A percentile compares a stretch with the other conserved stretches of the same genome.
These are phyloP conservation scores for Pythium dissimile DNA, from an alignment of 352 stramenopile species.

Conservation along the genomic window DNA sequence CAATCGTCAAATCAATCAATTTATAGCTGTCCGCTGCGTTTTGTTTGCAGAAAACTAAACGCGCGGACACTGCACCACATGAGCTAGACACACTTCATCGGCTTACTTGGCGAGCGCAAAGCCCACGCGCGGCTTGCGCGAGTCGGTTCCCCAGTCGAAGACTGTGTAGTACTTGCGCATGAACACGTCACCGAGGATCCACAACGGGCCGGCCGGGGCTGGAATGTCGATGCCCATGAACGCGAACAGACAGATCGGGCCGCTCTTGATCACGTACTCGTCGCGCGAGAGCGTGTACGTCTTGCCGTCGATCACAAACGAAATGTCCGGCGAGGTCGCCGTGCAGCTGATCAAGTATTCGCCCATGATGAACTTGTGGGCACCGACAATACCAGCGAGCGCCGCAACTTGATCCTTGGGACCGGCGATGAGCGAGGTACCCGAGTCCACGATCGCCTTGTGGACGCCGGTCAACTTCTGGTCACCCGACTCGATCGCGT, in stretches of 20 bases:
- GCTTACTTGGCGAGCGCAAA: slow-evolving; percentile 74
- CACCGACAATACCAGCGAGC: slow-evolving; percentile 83
- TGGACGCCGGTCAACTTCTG: slow-evolving; percentile 50
- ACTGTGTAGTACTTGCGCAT: slow-evolving; percentile 95
- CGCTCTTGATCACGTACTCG: slow-evolving; percentile 92
- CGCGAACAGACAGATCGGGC: slow-evolving; percentile 91
- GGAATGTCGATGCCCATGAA: slow-evolving; percentile 96
- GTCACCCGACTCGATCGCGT: slow-evolving; percentile 53
- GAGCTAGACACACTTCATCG: not conserved
- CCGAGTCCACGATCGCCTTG: slow-evolving; percentile 94
- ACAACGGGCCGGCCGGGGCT: slow-evolving; percentile 58
- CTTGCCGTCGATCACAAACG: slow-evolving; percentile 91
- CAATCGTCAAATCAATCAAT: too few species aligned
- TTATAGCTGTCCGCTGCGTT: too few species aligned
- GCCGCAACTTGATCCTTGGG: slow-evolving; percentile 87
- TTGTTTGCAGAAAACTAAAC: too few species aligned
- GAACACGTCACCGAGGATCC: slow-evolving; percentile 94
- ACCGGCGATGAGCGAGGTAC: slow-evolving; percentile 94
- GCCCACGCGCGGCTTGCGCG: slow-evolving; percentile 77
- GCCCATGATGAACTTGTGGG: slow-evolving; percentile 90
- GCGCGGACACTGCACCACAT: too few species aligned
- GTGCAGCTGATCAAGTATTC: slow-evolving; percentile 96
- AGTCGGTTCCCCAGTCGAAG: slow-evolving; percentile 87
- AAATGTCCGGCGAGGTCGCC: slow-evolving; percentile 87
- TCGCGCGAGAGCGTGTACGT: slow-evolving; percentile 90